These are phyloP conservation scores for barley (Hordeum vulgare) DNA, from an alignment of 176 grass and related monocot genomes.

Conservation along the genomic window DNA sequence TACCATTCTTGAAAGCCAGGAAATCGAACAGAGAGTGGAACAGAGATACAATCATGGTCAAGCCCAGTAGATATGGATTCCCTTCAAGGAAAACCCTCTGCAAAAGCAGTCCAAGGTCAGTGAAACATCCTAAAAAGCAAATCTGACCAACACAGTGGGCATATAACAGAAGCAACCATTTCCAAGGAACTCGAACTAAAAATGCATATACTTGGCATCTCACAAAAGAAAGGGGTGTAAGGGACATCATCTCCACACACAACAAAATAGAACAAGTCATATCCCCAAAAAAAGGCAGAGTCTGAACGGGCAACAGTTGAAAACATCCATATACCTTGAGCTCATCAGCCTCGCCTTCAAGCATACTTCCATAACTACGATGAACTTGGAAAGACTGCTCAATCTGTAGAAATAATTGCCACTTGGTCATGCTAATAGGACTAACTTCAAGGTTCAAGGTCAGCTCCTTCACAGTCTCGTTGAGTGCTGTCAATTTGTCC, in stretches of 20 bases:
- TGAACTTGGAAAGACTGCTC: slow-evolving; percentile 98
- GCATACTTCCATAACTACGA: slow-evolving; percentile 96
- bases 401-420: slow-evolving; percentile 96
- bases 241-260: not conserved
- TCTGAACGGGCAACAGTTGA: not conserved
- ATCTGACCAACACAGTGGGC: not conserved
- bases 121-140: not conserved
- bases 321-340: slow-evolving; percentile 66
- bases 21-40: slow-evolving; percentile 98
- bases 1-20: slow-evolving; percentile 99
- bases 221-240: not conserved
- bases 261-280: not conserved
- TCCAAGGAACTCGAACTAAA: slow-evolving; percentile 9
- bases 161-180: slow-evolving; percentile 3
- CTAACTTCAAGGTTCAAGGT: slow-evolving; percentile 76
- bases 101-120: slow-evolving; percentile 16
- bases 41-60: slow-evolving; percentile 86
- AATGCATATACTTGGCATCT: not conserved
- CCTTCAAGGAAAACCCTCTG: slow-evolving; percentile 99
- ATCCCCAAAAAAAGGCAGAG: not conserved
- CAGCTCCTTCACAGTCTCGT: slow-evolving; percentile 70
- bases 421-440: slow-evolving; percentile 95
- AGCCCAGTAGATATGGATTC: slow-evolving; percentile 77
- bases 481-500: slow-evolving; percentile 84
- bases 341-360: slow-evolving; percentile 97